These are phyloP conservation scores for Diaporthe longicolla DNA, from an alignment of 2,329 filamentous ascomycete species.

Conservation along the genomic window DNA sequence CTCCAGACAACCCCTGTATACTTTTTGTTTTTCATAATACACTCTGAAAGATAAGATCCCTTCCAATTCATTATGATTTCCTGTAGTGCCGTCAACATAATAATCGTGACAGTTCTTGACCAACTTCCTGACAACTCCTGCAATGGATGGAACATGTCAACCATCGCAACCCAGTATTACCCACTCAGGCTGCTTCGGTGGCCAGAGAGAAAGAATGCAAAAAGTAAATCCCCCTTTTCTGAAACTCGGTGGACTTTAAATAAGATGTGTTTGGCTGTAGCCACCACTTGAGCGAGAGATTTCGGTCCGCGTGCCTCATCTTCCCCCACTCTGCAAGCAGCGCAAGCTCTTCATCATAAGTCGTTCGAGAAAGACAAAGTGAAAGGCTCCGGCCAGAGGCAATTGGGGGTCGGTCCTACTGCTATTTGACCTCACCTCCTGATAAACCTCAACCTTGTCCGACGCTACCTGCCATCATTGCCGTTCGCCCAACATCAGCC, in stretches of 20 bases:
- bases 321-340: neutral
- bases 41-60: neutral
- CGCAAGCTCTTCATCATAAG: neutral
- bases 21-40: slow-evolving; percentile 15
- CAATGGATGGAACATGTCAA: neutral
- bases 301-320: neutral
- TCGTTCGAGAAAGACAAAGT: neutral
- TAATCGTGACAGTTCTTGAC: neutral
- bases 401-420: too few species aligned
- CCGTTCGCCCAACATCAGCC: neutral
- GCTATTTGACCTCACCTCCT: neutral
- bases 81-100: neutral
- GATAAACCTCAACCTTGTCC: too few species aligned
- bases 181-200: too few species aligned
- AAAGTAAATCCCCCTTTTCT: neutral
- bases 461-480: too few species aligned
- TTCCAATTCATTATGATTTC: slow-evolving; percentile 12
- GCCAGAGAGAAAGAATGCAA: neutral
- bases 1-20: neutral
- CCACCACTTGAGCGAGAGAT: neutral
- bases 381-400: neutral
- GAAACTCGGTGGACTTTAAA: neutral
- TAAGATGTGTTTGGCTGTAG: neutral
- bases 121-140: neutral
- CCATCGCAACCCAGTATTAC: neutral